Evolutionary conservation across 257 asterid genomes (phyloP), one percentile per base, ranked within the genome.

Genomic region (Ocimum tenuiflorum): DNA sequence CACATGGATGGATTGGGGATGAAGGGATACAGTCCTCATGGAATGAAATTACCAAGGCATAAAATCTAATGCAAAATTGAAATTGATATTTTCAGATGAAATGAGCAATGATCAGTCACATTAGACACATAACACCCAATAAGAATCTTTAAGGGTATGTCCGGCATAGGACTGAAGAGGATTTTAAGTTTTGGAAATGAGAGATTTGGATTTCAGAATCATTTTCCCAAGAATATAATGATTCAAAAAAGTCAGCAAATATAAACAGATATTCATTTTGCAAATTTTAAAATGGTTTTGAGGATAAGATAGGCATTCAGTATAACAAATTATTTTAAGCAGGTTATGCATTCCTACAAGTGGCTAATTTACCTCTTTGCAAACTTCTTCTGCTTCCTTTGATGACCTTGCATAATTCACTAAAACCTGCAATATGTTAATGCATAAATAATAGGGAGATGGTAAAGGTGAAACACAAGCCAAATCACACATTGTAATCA

Each of bases 381-480:
- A 87, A 35, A 92, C 99, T 65, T 86, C 97, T 63, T 89, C 96
- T 11, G 96, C 99, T 65, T 92, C 97, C 81, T 83, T 89, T n/a
- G 96, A 89, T 49, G 99, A 92, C 83, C 99, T 87, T 35, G 99
- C 94, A 75, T 92, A 92, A 72, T 92, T 92, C 70, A 92, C 97
- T 75, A 92, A 86, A 78, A 92, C 87, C 99, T 92, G 80, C 60
- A 77, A 59, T 20, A 73, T 58, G 43, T n/a, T 19, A 60, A 46
- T 19, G 49, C 72, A 41, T 38, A 35, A 67, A 71, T 73, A 78
- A 17, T 60, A 3, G 7, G 0, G 36, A 31, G 3, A 33, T 6
- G n/a, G 12, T 20, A 46, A 45, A 29, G 15, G 17, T n/a, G 48
- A 67, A 59, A 46, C 13, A 65, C 49, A 75, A 47, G 51, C 36